A percentile compares a stretch with the other conserved stretches of the same genome.
Conservation (phyloP, 139 green algal genomes). For the Chlorella sp. region DNA sequence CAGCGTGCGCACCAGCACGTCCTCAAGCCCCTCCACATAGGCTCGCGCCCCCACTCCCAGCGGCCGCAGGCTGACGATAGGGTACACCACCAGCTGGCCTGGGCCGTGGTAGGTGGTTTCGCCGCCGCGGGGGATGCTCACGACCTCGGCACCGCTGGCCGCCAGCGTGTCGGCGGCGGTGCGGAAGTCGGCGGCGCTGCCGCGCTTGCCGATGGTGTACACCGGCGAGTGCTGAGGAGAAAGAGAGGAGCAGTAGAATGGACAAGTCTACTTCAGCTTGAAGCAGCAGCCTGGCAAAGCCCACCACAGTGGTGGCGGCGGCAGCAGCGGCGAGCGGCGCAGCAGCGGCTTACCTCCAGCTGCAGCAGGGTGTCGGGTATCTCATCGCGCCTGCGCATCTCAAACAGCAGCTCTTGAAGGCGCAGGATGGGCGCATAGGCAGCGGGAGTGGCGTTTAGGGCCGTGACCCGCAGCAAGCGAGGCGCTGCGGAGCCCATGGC, state of each 20-base stretch:
- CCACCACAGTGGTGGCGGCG: no score
- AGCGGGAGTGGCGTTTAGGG: constrained; percentile 28
- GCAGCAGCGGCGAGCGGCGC: background rate
- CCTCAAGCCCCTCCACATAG: constrained; percentile 93
- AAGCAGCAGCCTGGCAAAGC: no score
- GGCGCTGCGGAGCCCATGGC: background rate
- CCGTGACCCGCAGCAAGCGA: constrained; percentile 23
- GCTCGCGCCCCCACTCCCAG: constrained; percentile 73
- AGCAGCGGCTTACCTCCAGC: constrained; percentile 55
- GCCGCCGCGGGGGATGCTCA: constrained; percentile 62
- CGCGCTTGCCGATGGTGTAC: constrained; percentile 90
- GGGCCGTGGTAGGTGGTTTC: constrained; percentile 93
- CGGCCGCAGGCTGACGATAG: constrained; percentile 78
- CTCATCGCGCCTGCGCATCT: constrained; percentile 24
- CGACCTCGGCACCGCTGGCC: constrained; percentile 25
- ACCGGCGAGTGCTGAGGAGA: constrained; percentile 74
- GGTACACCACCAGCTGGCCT: constrained; percentile 93
- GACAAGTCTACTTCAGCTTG: no score
- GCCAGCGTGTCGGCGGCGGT: background rate
- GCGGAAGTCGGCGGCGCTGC: constrained; percentile 64
- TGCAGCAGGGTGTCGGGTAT: constrained; percentile 67
- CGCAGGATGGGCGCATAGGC: constrained; percentile 34
- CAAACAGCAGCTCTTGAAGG: constrained; percentile 51
- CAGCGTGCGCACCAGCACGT: constrained; percentile 72
- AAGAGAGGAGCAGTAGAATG: background rate